These are phyloP conservation scores for Roridomyces roridus DNA, from an alignment of 768 basidiomycete genomes.

Conservation along the genomic window DNA sequence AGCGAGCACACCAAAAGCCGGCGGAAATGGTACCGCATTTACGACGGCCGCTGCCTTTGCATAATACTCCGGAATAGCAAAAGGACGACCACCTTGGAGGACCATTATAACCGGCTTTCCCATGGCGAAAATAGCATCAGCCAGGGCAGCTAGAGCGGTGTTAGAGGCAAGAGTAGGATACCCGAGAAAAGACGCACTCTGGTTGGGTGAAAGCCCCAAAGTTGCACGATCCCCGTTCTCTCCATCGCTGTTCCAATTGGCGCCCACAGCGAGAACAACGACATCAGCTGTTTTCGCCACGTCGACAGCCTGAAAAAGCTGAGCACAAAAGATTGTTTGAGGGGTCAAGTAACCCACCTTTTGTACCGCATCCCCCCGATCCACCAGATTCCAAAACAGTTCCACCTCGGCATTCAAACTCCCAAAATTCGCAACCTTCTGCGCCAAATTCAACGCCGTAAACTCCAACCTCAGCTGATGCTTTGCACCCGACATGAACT, in stretches of 20 bases:
- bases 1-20: neutral
- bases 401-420: constrained; percentile 29
- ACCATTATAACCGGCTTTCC: constrained; percentile 31
- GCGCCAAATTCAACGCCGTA: constrained; percentile 28
- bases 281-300: constrained; percentile 29
- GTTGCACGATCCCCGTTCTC: constrained; percentile 31
- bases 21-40: constrained; percentile 22
- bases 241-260: constrained; percentile 34
- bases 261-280: constrained; percentile 31
- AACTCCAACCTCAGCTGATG: constrained; percentile 29
- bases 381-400: constrained; percentile 33
- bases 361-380: constrained; percentile 20
- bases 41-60: constrained; percentile 26
- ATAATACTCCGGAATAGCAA: constrained; percentile 31
- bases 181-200: constrained; percentile 20
- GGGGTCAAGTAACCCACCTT: constrained; percentile 18
- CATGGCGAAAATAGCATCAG: constrained; percentile 30
- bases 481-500: constrained; percentile 25
- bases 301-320: constrained; percentile 26
- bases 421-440: constrained; percentile 29
- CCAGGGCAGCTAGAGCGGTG: constrained; percentile 23
- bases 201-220: constrained; percentile 28
- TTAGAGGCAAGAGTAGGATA: neutral
- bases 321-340: neutral
- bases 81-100: constrained; percentile 31